These are phyloP conservation scores for Fusarium chuoi DNA, from an alignment of 2,329 filamentous ascomycete species.

Conservation along the genomic window DNA sequence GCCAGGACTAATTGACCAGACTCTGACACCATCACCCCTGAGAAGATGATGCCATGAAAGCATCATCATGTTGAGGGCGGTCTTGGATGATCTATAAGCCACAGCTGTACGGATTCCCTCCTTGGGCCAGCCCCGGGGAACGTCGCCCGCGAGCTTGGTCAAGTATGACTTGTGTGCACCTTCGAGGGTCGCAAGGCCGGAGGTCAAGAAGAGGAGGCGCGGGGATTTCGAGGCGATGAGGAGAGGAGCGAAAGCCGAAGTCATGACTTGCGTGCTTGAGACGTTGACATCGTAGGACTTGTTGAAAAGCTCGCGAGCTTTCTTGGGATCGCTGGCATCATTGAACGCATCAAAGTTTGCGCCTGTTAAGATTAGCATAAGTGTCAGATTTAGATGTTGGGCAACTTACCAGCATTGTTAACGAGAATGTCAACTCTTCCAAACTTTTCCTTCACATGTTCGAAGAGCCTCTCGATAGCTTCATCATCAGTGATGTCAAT, in stretches of 20 bases:
- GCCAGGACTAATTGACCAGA: slow-evolving; percentile 60
- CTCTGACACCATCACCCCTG: slow-evolving; percentile 61
- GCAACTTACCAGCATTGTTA: slow-evolving; percentile 64
- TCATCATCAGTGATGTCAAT: slow-evolving; percentile 65
- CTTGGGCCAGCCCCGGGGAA: slow-evolving; percentile 60
- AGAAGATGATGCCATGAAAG: slow-evolving; percentile 58
- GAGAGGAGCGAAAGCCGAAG: slow-evolving; percentile 54
- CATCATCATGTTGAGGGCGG: slow-evolving; percentile 47
- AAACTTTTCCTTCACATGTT: slow-evolving; percentile 53
- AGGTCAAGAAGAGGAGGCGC: slow-evolving; percentile 61
- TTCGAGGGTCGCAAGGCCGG: slow-evolving; percentile 53
- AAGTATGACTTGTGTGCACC: slow-evolving; percentile 45
- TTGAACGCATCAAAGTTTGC: slow-evolving; percentile 54
- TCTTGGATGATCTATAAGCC: slow-evolving; percentile 43
- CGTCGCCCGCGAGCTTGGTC: slow-evolving; percentile 35
- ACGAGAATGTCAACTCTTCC: slow-evolving; percentile 63
- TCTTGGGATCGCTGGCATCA: slow-evolving; percentile 38
- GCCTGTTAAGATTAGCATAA: slow-evolving; percentile 43
- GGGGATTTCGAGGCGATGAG: slow-evolving; percentile 55
- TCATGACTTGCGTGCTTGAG: slow-evolving; percentile 56
- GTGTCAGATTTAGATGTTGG: no score
- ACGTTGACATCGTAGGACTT: slow-evolving; percentile 63
- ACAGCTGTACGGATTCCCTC: slow-evolving; percentile 54
- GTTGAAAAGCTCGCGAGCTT: slow-evolving; percentile 55
- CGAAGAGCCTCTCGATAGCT: slow-evolving; percentile 59